A percentile compares a stretch with the other conserved stretches of the same genome.
Conservation (phyloP, 805 yeast genomes). For the Yarrowia sp. region DNA sequence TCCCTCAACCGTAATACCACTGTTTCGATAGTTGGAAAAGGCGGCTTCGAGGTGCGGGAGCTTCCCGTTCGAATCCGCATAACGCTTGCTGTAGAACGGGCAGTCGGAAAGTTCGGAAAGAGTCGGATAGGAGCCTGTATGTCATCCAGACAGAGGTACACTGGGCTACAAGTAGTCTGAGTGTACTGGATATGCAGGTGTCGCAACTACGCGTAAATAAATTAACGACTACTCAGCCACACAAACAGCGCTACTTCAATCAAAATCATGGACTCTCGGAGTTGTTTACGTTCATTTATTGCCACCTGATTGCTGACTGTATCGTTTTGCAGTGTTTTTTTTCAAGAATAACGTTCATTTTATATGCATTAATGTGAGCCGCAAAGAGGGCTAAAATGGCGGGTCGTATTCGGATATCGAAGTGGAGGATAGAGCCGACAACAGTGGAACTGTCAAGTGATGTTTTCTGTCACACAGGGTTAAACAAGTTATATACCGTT, state of each 20-base stretch:
- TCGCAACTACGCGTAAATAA: too few relatives aligned
- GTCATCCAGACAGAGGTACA: background rate
- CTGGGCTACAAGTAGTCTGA: too few relatives aligned
- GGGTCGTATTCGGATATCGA: conserved; percentile 12
- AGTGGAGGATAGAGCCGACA: background rate
- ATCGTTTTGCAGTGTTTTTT: background rate
- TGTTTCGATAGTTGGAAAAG: background rate
- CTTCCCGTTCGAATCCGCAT: conserved; percentile 1
- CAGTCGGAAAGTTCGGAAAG: background rate
- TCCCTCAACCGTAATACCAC: background rate
- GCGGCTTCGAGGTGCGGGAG: background rate
- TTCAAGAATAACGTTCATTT: background rate
- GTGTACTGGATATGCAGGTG: too few relatives aligned
- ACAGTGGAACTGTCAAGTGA: too few relatives aligned
- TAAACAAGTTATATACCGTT: too few relatives aligned
- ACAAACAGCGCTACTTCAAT: too few relatives aligned
- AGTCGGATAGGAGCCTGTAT: background rate
- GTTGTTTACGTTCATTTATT: too few relatives aligned
- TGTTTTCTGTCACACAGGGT: too few relatives aligned
- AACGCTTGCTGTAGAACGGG: background rate
- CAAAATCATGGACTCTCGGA: too few relatives aligned
- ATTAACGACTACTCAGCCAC: too few relatives aligned
- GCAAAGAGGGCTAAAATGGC: background rate
- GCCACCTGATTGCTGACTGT: background rate
- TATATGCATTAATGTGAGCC: background rate